These are phyloP conservation scores for Mallotus nudiflorus DNA, from an alignment of 345 rosid species.

Conservation along the genomic window DNA sequence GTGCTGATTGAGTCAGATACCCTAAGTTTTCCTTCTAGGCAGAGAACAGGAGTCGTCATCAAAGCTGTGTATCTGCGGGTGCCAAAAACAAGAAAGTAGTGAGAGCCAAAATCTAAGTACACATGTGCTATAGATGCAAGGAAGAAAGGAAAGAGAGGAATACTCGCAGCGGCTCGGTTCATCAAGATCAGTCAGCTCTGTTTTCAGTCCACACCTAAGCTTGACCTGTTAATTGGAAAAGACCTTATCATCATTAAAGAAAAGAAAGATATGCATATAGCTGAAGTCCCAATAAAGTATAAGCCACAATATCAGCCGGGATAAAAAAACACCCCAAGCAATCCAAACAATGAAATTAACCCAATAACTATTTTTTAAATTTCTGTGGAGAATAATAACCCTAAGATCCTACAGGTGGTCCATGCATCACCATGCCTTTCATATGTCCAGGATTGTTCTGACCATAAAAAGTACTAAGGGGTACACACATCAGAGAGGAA, in stretches of 20 bases:
- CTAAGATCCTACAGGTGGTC: too few relatives aligned
- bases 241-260: not conserved
- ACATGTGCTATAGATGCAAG: not conserved
- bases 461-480: not conserved
- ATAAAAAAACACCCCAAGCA: too few relatives aligned
- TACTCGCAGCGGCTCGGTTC: slow-evolving; percentile 18
- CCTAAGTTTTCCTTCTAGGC: slow-evolving; percentile 5
- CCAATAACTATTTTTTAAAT: too few relatives aligned
- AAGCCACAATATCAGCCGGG: not conserved
- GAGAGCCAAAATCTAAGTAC: not conserved
- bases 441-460: not conserved
- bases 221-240: slow-evolving; percentile 6
- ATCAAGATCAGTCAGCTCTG: slow-evolving; percentile 10
- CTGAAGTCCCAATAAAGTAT: not conserved
- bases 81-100: not conserved
- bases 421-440: not conserved
- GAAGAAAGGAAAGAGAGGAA: not conserved
- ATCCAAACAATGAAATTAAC: too few relatives aligned
- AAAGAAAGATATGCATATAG: not conserved
- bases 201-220: slow-evolving; percentile 16
- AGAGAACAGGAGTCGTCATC: slow-evolving; percentile 5
- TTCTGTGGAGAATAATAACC: too few relatives aligned
- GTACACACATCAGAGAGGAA: not conserved
- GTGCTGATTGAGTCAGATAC: not conserved
- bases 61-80: slow-evolving; percentile 1